A percentile compares a stretch with the other conserved stretches of the same genome.
Evolutionary conservation across 441 rosid species (phyloP).

Genomic region (Geranium incanum): DNA sequence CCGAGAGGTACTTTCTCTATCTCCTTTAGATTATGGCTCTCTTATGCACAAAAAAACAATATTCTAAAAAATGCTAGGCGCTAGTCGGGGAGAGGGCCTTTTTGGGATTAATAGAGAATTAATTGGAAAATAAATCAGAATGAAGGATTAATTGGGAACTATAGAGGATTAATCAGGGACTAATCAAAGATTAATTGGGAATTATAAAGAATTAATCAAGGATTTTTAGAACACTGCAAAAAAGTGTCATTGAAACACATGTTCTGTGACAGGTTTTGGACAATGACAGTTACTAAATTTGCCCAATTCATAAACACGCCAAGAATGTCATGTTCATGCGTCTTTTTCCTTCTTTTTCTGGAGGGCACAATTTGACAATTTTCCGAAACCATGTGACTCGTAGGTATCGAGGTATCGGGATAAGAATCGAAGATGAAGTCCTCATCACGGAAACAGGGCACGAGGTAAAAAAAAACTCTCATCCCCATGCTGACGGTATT

Average conservation of each 20-base stretch:
- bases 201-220: no score
- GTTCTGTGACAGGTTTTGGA: neutral
- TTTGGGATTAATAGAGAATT: no score
- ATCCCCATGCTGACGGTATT: neutral
- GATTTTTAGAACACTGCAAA: no score
- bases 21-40: no score
- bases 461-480: conserved; percentile 40
- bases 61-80: no score
- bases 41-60: no score
- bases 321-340: neutral
- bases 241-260: no score
- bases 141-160: no score
- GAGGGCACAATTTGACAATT: neutral
- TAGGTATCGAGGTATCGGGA: conserved; percentile 78
- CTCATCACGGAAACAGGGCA: conserved; percentile 82
- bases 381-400: conserved; percentile 7
- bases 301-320: neutral
- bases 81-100: no score
- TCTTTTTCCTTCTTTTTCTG: neutral
- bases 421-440: conserved; percentile 95
- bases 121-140: no score
- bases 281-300: neutral
- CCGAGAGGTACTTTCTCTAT: conserved; percentile 49
- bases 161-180: no score
- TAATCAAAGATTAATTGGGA: no score